Percentiles rank a stretch among this genome's conserved stretches.
These are phyloP conservation scores for Neurospora sublineolata DNA, from an alignment of 495 filamentous ascomycete genomes.

Conservation along the genomic window DNA sequence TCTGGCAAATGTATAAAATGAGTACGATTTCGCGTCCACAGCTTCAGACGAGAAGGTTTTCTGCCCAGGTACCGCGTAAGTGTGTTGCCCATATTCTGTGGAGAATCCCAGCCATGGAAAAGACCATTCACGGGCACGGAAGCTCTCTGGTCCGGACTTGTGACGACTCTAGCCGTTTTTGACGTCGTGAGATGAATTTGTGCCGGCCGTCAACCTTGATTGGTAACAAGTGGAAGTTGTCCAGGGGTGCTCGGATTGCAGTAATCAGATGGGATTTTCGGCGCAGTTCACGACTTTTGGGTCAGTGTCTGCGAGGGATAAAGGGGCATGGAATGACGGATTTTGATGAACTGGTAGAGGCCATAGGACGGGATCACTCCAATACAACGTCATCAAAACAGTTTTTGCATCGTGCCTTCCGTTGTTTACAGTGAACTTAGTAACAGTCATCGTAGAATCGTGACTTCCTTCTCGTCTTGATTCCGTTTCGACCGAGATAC, in stretches of 20 bases:
- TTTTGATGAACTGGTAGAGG: neutral
- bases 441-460: neutral
- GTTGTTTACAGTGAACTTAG: neutral
- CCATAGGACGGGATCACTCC: neutral
- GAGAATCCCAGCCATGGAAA: neutral
- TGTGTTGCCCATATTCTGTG: neutral
- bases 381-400: neutral
- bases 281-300: neutral
- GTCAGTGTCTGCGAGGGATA: neutral
- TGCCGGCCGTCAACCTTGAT: neutral
- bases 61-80: neutral
- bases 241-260: too few relatives aligned
- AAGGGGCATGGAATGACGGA: neutral
- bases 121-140: neutral
- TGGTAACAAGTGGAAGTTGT: too few relatives aligned
- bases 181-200: neutral
- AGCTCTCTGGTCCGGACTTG: neutral
- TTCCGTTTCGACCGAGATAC: too few relatives aligned
- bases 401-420: neutral
- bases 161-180: neutral
- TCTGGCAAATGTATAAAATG: neutral
- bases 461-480: neutral
- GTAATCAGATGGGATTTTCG: neutral
- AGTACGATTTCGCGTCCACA: neutral
- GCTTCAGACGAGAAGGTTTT: neutral